Base-by-base conservation (phyloP, 257 asterid genomes). In the Solanum bulbocastanum region DNA sequence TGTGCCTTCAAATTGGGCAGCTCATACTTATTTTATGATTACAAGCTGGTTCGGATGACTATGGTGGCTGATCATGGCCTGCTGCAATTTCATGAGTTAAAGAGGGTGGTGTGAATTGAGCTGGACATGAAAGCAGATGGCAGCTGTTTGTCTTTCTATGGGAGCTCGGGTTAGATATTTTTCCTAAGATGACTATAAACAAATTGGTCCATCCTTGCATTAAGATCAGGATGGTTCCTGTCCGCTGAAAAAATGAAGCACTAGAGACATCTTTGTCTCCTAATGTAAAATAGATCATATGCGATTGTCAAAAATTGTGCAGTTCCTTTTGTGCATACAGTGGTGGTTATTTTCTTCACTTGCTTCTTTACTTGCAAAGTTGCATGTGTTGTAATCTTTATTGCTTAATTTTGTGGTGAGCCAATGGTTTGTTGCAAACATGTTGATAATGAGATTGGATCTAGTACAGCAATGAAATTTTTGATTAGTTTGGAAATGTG, bases 81-180 rank as follows among this genome's bases (percentile, higher is more conserved):
- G 68, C 84, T 88, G 65, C 75, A 69, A 40, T 86, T 83, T 88
- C 83, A 72, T 60, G 65, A 74, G 68, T 49, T 68, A 36, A 65
- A 71, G 68, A 83, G 82, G 71, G 88, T 87, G 46, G 89, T 87
- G 74, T 85, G 87, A 83, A 36, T 60, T 83, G 86, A 62, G 90
- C 82, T 65, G 75, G 86, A 33, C 52, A 56, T 33, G 76, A 90
- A 83, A 75, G 60, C 83, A 75, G 74, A 75, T 40, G 84, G 87
- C 39, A 6, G 86, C 65, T 49, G 66, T 68, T 81, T 71, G 49
- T 90, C 90, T 25, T 46, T 42, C 75, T 66, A 42, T 66, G 78
- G 88, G 88, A 83, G 93, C 91, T 91, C 91, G 90, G 91, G 92
- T 85, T 90, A 72, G 93, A 88, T 86, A 83, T 89, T 91, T 86